phyloP scores from a whole-genome alignment of 805 yeast species.

The Brettanomyces sp. region DNA sequence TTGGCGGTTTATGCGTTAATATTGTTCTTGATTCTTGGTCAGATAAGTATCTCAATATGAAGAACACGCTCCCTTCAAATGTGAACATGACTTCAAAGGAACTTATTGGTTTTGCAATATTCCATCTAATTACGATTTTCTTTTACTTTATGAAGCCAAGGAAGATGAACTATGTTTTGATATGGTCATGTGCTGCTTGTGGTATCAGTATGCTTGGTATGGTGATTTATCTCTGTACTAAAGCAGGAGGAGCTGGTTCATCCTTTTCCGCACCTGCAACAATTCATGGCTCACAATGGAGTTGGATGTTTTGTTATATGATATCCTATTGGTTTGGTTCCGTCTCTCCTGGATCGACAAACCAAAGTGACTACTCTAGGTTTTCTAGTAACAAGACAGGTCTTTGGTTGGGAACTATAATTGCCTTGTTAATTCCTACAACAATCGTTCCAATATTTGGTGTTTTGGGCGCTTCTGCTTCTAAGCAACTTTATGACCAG shows the following conservation, averaged over 20 bases:
- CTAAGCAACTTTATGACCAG: conserved; percentile 18
- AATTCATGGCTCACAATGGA: conserved; percentile 11
- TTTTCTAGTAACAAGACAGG: conserved; percentile 14
- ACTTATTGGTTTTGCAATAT: conserved; percentile 32
- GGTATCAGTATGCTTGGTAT: conserved; percentile 9
- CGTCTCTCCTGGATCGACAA: conserved; percentile 29
- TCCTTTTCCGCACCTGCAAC: conserved; percentile 5
- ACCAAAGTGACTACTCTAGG: conserved; percentile 28
- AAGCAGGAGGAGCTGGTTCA: conserved; percentile 6
- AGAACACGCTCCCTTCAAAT: conserved; percentile 30
- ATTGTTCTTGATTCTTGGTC: conserved; percentile 31
- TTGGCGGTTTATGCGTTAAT: conserved; percentile 36
- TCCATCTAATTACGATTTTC: conserved; percentile 33
- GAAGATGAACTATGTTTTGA: conserved; percentile 6
- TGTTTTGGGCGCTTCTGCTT: conserved; percentile 33
- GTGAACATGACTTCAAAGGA: conserved; percentile 32
- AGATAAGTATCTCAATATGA: conserved; percentile 28
- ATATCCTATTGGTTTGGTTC: conserved; percentile 31
- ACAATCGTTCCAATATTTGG: conserved; percentile 35
- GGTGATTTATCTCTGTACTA: conserved; percentile 8
- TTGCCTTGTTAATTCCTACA: conserved; percentile 25
- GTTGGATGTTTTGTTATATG: conserved; percentile 34
- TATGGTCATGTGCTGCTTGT: conserved; percentile 5
- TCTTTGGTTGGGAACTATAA: conserved; percentile 23
- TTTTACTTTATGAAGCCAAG: conserved; percentile 35